These are phyloP conservation scores for Staphylotrichum tortipilum DNA, from an alignment of 495 filamentous ascomycete species.

Conservation along the genomic window DNA sequence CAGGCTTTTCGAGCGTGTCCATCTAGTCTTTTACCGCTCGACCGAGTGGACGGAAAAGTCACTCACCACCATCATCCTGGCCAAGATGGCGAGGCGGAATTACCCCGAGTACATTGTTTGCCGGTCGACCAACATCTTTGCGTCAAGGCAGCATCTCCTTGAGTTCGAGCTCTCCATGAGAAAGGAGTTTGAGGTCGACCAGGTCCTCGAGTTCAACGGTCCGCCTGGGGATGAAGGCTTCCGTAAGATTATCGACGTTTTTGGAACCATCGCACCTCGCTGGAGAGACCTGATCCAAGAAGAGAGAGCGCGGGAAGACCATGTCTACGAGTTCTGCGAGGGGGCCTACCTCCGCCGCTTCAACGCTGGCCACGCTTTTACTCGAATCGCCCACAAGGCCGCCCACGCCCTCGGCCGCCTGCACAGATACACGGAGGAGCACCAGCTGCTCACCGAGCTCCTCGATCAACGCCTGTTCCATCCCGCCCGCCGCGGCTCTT, in stretches of 20 bases:
- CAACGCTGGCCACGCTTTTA: slow-evolving; percentile 88
- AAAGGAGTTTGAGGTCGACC: slow-evolving; percentile 75
- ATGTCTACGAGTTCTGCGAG: slow-evolving; percentile 73
- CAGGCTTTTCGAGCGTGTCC: slow-evolving; percentile 84
- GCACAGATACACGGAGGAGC: slow-evolving; percentile 71
- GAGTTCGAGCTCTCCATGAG: slow-evolving; percentile 86
- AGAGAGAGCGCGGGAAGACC: slow-evolving; percentile 73
- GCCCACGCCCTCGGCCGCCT: slow-evolving; percentile 72
- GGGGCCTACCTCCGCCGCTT: slow-evolving; percentile 87
- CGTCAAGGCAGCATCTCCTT: slow-evolving; percentile 61
- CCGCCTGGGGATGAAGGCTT: slow-evolving; percentile 55
- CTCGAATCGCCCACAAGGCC: slow-evolving; percentile 80
- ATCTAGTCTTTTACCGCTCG: slow-evolving; percentile 91
- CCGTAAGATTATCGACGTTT: slow-evolving; percentile 54
- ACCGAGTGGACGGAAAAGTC: slow-evolving; percentile 98
- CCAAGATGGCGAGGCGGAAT: slow-evolving; percentile 75
- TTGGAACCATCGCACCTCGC: slow-evolving; percentile 66
- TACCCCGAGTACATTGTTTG: slow-evolving; percentile 89
- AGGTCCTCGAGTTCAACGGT: slow-evolving; percentile 77
- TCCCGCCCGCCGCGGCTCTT: slow-evolving; percentile 70
- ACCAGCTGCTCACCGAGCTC: slow-evolving; percentile 64
- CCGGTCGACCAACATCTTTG: slow-evolving; percentile 81
- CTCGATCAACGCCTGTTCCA: slow-evolving; percentile 80
- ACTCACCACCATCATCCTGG: slow-evolving; percentile 87
- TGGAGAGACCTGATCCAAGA: slow-evolving; percentile 68